Evolutionary conservation across 768 basidiomycete species (phyloP).

Genomic region (Kwoniella sp.): DNA sequence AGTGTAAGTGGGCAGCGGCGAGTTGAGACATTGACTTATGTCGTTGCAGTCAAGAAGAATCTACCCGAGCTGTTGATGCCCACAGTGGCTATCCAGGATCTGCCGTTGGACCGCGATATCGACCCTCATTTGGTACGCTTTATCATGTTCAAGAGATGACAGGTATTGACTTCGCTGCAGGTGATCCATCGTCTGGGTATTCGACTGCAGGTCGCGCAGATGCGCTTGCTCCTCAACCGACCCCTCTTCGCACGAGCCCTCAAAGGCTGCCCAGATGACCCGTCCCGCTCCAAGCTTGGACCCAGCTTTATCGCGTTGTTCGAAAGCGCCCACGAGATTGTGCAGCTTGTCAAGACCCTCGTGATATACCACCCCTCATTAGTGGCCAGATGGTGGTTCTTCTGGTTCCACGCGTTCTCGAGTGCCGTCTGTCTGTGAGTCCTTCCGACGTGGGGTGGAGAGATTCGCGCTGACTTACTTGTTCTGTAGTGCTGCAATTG

Average conservation of each 20-base stretch:
- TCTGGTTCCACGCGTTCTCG: slow-evolving; percentile 45
- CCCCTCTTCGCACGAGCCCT: slow-evolving; percentile 42
- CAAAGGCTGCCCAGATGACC: slow-evolving; percentile 40
- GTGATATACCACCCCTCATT: slow-evolving; percentile 47
- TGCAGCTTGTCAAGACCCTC: slow-evolving; percentile 43
- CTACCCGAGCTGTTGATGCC: slow-evolving; percentile 41
- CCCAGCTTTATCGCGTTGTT: slow-evolving; percentile 39
- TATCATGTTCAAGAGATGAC: neutral
- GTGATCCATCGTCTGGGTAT: slow-evolving; percentile 46
- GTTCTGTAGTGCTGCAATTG: slow-evolving; percentile 33
- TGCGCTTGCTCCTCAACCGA: slow-evolving; percentile 45
- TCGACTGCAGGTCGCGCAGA: slow-evolving; percentile 41
- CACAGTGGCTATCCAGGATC: slow-evolving; percentile 25
- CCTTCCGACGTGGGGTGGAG: neutral
- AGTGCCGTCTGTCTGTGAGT: slow-evolving; percentile 47
- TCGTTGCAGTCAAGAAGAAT: slow-evolving; percentile 31
- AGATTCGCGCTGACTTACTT: slow-evolving; percentile 1
- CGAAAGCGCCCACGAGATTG: slow-evolving; percentile 45
- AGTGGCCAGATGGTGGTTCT: slow-evolving; percentile 43
- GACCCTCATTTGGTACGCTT: slow-evolving; percentile 42
- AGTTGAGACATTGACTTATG: slow-evolving; percentile 1
- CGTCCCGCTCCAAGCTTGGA: slow-evolving; percentile 32
- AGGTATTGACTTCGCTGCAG: slow-evolving; percentile 5
- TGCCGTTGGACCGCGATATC: slow-evolving; percentile 35
- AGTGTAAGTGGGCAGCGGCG: slow-evolving; percentile 21